These are phyloP conservation scores for Macadamia integrifolia DNA, from an alignment of 164 flowering plant species.

Conservation along the genomic window DNA sequence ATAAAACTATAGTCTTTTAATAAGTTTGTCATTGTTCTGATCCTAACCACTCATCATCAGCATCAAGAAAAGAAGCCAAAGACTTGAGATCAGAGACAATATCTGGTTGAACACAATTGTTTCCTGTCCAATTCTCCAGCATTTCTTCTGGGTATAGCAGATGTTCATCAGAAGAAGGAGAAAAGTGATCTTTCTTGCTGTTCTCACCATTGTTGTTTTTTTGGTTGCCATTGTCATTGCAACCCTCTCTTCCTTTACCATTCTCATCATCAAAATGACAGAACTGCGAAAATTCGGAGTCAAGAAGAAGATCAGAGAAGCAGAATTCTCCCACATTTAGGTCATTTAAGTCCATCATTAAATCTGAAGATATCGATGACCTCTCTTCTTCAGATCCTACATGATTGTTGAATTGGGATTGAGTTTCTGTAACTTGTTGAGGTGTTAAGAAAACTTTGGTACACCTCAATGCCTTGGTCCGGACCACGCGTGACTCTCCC, in stretches of 20 bases:
- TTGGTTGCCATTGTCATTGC: no score
- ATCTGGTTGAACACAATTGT: background rate
- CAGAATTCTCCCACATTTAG: constrained; percentile 12
- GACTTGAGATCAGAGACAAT: constrained; percentile 10
- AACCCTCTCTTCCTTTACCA: background rate
- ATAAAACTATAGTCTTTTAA: background rate
- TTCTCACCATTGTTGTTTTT: background rate
- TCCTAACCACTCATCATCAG: constrained; percentile 12
- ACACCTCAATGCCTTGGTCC: constrained; percentile 30
- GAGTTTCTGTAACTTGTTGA: background rate
- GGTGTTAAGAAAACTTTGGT: constrained; percentile 15
- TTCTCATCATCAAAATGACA: background rate
- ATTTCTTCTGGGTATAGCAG: constrained; percentile 3
- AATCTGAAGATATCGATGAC: background rate
- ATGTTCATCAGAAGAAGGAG: constrained; percentile 3
- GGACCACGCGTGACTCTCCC: constrained; percentile 8
- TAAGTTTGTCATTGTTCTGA: background rate
- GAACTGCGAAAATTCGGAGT: constrained; percentile 12
- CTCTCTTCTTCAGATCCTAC: background rate
- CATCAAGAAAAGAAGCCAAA: constrained; percentile 16
- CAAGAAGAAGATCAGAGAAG: constrained; percentile 22
- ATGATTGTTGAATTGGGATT: background rate
- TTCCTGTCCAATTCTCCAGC: constrained; percentile 5
- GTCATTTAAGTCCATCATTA: constrained; percentile 16
- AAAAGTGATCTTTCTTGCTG: background rate